These are phyloP conservation scores for Alisma plantagoaquatica DNA, from an alignment of 106 monocot genomes.

Conservation along the genomic window DNA sequence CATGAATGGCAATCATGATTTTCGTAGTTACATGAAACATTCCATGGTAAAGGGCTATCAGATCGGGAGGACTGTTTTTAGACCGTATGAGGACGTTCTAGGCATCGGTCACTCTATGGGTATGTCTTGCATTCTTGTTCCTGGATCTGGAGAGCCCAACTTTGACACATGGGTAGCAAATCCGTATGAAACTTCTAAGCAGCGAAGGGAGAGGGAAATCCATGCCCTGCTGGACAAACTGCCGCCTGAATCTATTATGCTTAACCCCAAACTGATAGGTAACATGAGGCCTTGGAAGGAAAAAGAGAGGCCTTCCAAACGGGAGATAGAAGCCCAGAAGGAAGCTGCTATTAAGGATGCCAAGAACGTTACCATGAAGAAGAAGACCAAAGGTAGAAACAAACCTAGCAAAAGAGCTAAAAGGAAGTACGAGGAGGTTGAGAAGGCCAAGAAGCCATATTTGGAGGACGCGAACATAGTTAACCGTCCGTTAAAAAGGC, in stretches of 20 bases:
- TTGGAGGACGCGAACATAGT: slow-evolving; percentile 78
- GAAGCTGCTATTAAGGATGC: slow-evolving; percentile 44
- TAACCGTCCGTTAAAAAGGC: no score
- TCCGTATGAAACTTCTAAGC: slow-evolving; percentile 63
- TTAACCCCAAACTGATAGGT: slow-evolving; percentile 57
- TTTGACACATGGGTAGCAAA: slow-evolving; percentile 82
- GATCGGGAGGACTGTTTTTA: slow-evolving; percentile 44
- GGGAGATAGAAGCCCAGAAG: slow-evolving; percentile 44
- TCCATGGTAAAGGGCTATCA: slow-evolving; percentile 71
- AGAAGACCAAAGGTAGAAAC: no score
- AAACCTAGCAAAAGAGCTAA: no score
- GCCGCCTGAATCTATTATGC: slow-evolving; percentile 73
- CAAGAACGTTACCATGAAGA: slow-evolving; percentile 23
- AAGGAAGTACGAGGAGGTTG: no score
- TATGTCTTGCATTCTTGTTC: slow-evolving; percentile 56
- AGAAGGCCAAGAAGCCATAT: no score
- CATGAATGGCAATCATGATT: slow-evolving; percentile 21
- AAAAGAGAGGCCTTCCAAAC: slow-evolving; percentile 31
- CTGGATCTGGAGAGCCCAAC: slow-evolving; percentile 82
- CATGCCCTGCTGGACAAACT: slow-evolving; percentile 70
- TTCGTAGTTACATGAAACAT: slow-evolving; percentile 59
- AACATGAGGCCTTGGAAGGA: slow-evolving; percentile 30
- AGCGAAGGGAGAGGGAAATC: slow-evolving; percentile 79
- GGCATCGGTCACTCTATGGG: slow-evolving; percentile 79
- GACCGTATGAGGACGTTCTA: slow-evolving; percentile 73